These are phyloP conservation scores for Onygena corvina DNA, from an alignment of 2,329 filamentous ascomycete genomes.

Conservation along the genomic window DNA sequence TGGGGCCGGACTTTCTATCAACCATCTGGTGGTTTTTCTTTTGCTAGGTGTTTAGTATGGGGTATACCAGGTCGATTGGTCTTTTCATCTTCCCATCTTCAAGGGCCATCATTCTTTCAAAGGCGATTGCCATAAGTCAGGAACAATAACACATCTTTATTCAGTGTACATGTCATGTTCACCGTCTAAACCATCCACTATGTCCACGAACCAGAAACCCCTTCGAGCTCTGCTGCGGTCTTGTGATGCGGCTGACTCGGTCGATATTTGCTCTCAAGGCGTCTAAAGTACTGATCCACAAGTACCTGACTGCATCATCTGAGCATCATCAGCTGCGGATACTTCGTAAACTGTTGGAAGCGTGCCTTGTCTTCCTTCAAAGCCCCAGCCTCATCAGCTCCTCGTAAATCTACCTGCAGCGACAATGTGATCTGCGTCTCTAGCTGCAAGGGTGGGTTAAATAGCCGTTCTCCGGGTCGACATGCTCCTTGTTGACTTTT, in stretches of 20 bases:
- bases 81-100: no score
- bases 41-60: neutral
- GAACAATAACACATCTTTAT: no score
- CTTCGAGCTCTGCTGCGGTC: neutral
- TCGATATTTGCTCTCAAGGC: neutral
- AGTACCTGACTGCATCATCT: neutral
- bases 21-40: neutral
- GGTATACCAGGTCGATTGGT: neutral
- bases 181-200: no score
- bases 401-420: neutral
- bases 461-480: neutral
- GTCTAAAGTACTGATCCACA: neutral
- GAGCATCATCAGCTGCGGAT: neutral
- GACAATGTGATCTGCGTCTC: neutral
- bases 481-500: neutral
- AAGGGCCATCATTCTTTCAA: no score
- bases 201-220: neutral
- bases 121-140: no score
- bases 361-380: neutral
- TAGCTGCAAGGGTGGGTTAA: neutral
- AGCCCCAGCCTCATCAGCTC: slow-evolving; percentile 1
- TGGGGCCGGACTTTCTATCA: neutral
- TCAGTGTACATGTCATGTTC: no score
- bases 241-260: neutral
- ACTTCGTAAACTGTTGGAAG: no score